Evolutionary conservation across 768 basidiomycete species (phyloP).

Genomic region (Lactifluus hygrophoroides): DNA sequence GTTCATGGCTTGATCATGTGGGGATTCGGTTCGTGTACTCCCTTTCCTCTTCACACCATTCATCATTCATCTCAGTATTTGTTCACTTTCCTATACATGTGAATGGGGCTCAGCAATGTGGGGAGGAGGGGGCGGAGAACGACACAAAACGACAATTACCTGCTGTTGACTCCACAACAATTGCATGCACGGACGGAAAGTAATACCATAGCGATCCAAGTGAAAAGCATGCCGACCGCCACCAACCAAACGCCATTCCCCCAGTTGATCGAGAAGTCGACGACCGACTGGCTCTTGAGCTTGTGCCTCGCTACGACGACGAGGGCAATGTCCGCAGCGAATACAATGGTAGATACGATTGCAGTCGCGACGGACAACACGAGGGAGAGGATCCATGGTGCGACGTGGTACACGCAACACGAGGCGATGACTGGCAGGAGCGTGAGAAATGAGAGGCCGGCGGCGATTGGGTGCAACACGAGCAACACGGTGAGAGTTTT

Average conservation of each 20-base stretch:
- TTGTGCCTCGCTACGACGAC: conserved; percentile 43
- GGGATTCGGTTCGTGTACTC: not conserved
- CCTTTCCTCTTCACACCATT: not conserved
- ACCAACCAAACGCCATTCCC: conserved; percentile 74
- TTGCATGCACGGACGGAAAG: conserved; percentile 57
- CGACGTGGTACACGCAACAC: conserved; percentile 35
- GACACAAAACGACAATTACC: not conserved
- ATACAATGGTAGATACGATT: conserved; percentile 44
- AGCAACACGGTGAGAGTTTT: conserved; percentile 41
- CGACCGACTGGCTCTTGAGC: conserved; percentile 32
- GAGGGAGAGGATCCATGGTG: conserved; percentile 48
- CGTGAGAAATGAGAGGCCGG: conserved; percentile 48
- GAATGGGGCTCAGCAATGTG: not conserved
- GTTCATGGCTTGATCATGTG: not conserved
- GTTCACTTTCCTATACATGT: not conserved
- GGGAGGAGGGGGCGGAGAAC: not conserved
- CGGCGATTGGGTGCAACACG: conserved; percentile 59
- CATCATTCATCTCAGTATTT: not conserved
- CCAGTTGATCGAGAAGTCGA: conserved; percentile 40
- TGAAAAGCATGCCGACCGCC: conserved; percentile 42
- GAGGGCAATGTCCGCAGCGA: conserved; percentile 56
- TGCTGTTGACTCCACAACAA: conserved; percentile 42
- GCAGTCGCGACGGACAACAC: conserved; percentile 49
- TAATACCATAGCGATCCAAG: conserved; percentile 54
- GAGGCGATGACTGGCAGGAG: conserved; percentile 30